These are phyloP conservation scores for Delonix regia DNA, from an alignment of 306 rosid genomes.

Conservation along the genomic window DNA sequence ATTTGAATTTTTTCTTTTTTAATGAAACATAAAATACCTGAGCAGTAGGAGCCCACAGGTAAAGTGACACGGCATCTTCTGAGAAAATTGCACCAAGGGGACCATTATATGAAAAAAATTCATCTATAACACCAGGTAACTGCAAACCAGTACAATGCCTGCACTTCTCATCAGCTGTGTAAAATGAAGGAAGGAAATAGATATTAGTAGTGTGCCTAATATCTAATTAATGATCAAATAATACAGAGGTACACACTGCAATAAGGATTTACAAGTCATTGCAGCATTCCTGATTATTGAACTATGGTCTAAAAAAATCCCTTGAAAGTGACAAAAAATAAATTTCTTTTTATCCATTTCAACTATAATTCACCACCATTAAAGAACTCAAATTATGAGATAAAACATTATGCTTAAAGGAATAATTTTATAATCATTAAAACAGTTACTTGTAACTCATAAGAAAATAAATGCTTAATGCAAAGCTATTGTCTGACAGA, in stretches of 20 bases:
- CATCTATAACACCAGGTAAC: conserved; percentile 92
- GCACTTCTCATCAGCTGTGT: conserved; percentile 74
- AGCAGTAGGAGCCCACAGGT: conserved; percentile 97
- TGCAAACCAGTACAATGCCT: conserved; percentile 79
- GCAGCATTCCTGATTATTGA: conserved; percentile 15
- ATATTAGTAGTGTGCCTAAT: conserved; percentile 23
- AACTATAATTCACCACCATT: not conserved
- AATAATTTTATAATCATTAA: not conserved
- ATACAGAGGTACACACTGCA: not conserved
- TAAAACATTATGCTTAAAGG: not conserved
- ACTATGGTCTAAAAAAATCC: conserved; percentile 15
- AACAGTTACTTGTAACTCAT: not conserved
- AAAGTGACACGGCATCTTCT: conserved; percentile 70
- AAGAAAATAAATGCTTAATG: not conserved
- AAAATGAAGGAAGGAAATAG: conserved; percentile 33
- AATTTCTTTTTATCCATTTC: not conserved
- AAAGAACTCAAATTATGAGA: not conserved
- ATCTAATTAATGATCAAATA: not conserved
- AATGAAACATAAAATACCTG: conserved; percentile 56
- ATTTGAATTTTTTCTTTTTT: not conserved
- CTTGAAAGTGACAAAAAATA: not conserved
- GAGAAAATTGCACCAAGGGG: conserved; percentile 83
- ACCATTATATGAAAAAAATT: conserved; percentile 78
- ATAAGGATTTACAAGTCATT: conserved; percentile 6
- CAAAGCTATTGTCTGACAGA: conserved; percentile 7